Evolutionary conservation across 2,329 filamentous ascomycete species (phyloP), one percentile per base, ranked within the genome.

Genomic region (Colletotrichum kahawae): DNA sequence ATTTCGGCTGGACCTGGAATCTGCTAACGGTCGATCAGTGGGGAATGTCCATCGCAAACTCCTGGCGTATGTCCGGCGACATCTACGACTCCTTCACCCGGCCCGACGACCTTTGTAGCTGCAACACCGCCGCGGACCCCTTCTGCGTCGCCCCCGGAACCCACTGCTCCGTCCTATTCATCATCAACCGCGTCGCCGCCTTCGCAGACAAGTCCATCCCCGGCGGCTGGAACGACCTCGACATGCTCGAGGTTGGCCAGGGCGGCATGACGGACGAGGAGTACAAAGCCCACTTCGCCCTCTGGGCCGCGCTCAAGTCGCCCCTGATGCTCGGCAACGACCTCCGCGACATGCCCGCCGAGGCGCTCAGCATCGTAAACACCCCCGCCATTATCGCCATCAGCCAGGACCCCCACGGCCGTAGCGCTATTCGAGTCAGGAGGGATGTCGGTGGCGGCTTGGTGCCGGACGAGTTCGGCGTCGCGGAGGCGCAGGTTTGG

Each of bases 301-400:
- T 88, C 79, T 88, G 86, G 86, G 84, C 86, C 3, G 85, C 86
- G 64, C 84, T 87, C 68, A 87, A 87, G 78, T 86, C 85, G 1
- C 86, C 86, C 14, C 78, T 88, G 13, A 85, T 87, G 51, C 84
- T 87, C 62, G 84, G 86, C 24, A 84, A 84, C 13, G 82, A 84
- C 64, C 78, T 87, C 31, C 79, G 80, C 79, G 67, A 71, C 24
- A 74, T 79, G 62, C 67, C 70, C 54, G 70, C 77, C 59, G 59
- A 71, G 7, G 63, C 78, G 10, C 74, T 79, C 31, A 70, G 74
- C 69, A 78, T 79, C 57, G 48, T 78, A 7, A 78, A 78, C 70
- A 79, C 79, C 74, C 77, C 75, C 31, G 78, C 75, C 70, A 76
- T 79, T 74, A 77, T 79, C 21, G 78, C 77, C 43, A 77, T 86